These are phyloP conservation scores for Mariannaea elegans DNA, from an alignment of 2,329 filamentous ascomycete genomes.

Conservation along the genomic window DNA sequence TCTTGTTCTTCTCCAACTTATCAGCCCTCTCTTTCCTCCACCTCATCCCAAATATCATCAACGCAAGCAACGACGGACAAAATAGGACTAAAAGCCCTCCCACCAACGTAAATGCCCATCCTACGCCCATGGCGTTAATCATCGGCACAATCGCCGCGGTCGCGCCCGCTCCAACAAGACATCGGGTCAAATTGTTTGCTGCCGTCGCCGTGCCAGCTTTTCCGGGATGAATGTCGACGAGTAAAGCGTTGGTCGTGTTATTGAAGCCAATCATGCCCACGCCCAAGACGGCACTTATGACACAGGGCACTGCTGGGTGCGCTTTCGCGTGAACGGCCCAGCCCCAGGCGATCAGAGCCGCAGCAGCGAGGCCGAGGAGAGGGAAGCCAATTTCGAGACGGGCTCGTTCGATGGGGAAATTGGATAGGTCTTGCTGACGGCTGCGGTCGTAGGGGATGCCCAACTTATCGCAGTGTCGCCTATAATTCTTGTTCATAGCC, in stretches of 20 bases:
- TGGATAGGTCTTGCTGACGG: constrained; percentile 57
- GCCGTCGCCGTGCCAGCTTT: constrained; percentile 64
- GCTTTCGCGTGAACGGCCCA: constrained; percentile 57
- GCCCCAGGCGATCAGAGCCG: constrained; percentile 59
- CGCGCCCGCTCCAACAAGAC: constrained; percentile 62
- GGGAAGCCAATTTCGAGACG: constrained; percentile 60
- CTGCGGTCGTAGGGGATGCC: constrained; percentile 63
- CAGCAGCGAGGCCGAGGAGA: constrained; percentile 59
- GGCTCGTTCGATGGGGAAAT: constrained; percentile 62
- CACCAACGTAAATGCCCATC: constrained; percentile 61
- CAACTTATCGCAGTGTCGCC: constrained; percentile 63
- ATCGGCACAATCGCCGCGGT: constrained; percentile 62
- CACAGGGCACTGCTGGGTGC: constrained; percentile 56
- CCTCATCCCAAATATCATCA: constrained; percentile 53
- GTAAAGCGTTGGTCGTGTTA: constrained; percentile 60
- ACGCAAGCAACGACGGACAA: constrained; percentile 50
- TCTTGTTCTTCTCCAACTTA: constrained; percentile 36
- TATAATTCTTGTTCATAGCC: constrained; percentile 73
- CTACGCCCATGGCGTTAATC: constrained; percentile 58
- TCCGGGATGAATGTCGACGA: constrained; percentile 65
- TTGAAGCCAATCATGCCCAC: constrained; percentile 62
- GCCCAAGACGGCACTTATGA: constrained; percentile 58
- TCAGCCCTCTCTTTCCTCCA: constrained; percentile 52
- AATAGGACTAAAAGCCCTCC: constrained; percentile 53
- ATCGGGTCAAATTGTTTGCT: constrained; percentile 64